Percentiles rank a stretch among this genome's conserved stretches.
Evolutionary conservation across 306 rosid species (phyloP).

Genomic region (Fragaria ananassa): DNA sequence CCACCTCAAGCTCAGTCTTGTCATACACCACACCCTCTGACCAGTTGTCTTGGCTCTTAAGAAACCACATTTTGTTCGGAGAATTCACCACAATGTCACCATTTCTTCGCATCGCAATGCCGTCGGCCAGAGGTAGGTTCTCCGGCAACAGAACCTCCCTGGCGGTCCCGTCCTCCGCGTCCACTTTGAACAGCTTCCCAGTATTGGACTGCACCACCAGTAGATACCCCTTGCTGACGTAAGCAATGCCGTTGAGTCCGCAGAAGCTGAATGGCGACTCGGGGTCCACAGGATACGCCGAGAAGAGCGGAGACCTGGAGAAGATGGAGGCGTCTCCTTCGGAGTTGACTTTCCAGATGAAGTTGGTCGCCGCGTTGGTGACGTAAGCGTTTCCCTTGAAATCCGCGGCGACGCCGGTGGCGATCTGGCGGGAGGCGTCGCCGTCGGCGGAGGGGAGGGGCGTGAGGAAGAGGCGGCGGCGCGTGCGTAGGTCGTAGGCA

Average conservation of each 20-base stretch:
- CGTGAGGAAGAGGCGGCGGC: slow-evolving; percentile 54
- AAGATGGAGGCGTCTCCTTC: slow-evolving; percentile 58
- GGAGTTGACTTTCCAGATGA: slow-evolving; percentile 69
- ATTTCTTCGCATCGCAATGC: slow-evolving; percentile 47
- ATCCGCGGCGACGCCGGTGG: slow-evolving; percentile 73
- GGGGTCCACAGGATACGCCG: slow-evolving; percentile 35
- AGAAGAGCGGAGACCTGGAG: slow-evolving; percentile 52
- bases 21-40: slow-evolving; percentile 52
- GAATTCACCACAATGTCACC: slow-evolving; percentile 80
- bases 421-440: slow-evolving; percentile 20
- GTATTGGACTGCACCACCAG: slow-evolving; percentile 75
- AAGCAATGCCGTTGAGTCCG: slow-evolving; percentile 72
- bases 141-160: slow-evolving; percentile 43
- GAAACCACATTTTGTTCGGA: slow-evolving; percentile 42
- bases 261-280: slow-evolving; percentile 29
- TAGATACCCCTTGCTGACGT: slow-evolving; percentile 67
- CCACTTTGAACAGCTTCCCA: slow-evolving; percentile 77
- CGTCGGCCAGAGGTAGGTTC: slow-evolving; percentile 53
- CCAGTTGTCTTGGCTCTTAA: slow-evolving; percentile 73
- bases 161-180: slow-evolving; percentile 54
- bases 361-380: slow-evolving; percentile 60
- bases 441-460: slow-evolving; percentile 35
- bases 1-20: slow-evolving; percentile 51
- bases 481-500: slow-evolving; percentile 63
- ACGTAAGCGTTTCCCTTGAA: slow-evolving; percentile 75